These are phyloP conservation scores for Xylaria digitata DNA, from an alignment of 2,329 filamentous ascomycete species.

Conservation along the genomic window DNA sequence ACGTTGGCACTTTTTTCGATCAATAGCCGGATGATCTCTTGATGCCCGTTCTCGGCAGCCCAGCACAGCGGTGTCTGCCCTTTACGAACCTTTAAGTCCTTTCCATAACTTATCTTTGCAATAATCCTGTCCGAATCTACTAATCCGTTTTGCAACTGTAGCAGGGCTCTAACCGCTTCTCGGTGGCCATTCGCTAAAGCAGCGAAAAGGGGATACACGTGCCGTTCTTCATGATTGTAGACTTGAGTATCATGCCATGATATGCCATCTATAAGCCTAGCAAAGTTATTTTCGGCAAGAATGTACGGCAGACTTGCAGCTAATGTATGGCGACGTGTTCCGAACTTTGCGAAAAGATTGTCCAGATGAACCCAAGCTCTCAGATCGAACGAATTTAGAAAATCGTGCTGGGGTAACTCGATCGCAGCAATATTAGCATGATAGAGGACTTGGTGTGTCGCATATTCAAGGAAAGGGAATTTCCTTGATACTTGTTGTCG, in stretches of 20 bases:
- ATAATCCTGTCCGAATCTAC: neutral
- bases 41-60: neutral
- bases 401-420: slow-evolving; percentile 11
- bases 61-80: neutral
- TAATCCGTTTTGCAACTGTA: neutral
- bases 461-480: slow-evolving; percentile 41
- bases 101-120: no score
- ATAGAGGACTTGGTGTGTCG: slow-evolving; percentile 32
- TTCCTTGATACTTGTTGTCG: neutral
- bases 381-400: slow-evolving; percentile 21
- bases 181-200: slow-evolving; percentile 10
- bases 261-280: slow-evolving; percentile 14
- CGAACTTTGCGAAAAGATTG: slow-evolving; percentile 18
- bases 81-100: neutral
- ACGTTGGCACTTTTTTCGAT: no score
- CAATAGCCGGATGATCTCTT: no score
- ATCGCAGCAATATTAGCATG: slow-evolving; percentile 35
- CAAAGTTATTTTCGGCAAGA: slow-evolving; percentile 16
- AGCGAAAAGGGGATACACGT: slow-evolving; percentile 8
- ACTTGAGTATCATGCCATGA: neutral
- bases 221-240: neutral
- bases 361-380: slow-evolving; percentile 15
- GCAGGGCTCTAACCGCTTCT: slow-evolving; percentile 1
- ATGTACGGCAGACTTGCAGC: slow-evolving; percentile 14
- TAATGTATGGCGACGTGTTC: neutral